These are phyloP conservation scores for Hirsutella rhossiliensis DNA, from an alignment of 2,329 filamentous ascomycete species.

Conservation along the genomic window DNA sequence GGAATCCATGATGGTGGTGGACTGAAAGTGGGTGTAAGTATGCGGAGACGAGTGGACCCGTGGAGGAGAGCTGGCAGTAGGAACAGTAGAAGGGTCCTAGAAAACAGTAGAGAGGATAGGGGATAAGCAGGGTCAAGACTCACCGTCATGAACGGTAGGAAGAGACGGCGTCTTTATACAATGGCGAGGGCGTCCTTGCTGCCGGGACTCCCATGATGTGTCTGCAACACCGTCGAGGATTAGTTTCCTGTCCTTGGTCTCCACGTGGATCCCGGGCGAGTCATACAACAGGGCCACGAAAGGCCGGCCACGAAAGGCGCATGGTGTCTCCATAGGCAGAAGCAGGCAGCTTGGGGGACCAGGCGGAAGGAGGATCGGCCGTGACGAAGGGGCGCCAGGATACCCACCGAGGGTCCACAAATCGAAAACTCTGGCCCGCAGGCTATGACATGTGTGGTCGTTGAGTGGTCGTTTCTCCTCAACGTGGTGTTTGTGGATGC, in stretches of 20 bases:
- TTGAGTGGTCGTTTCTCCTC: no score
- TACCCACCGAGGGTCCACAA: no score
- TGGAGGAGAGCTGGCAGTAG: conserved; percentile 4
- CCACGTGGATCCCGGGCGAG: conserved; percentile 1
- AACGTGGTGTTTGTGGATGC: no score
- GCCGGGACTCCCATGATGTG: conserved; percentile 1
- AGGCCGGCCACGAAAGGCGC: not conserved
- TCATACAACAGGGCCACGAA: not conserved
- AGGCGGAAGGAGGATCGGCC: no score
- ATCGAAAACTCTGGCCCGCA: no score
- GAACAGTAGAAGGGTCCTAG: not conserved
- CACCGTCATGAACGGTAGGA: conserved; percentile 31
- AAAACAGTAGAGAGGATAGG: conserved; percentile 3
- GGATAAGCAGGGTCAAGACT: conserved; percentile 3
- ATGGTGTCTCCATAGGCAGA: no score
- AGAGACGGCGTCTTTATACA: conserved; percentile 19
- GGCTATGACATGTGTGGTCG: no score
- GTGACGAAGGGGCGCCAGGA: no score
- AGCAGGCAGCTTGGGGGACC: no score
- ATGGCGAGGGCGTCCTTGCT: not conserved
- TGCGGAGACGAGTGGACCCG: conserved; percentile 1
- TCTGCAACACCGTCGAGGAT: not conserved
- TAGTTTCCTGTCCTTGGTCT: not conserved
- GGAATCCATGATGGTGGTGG: conserved; percentile 5
- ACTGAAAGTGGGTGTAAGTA: not conserved